phyloP scores from a whole-genome alignment of 306 rosid species.

The Ochetophila trinervis region DNA sequence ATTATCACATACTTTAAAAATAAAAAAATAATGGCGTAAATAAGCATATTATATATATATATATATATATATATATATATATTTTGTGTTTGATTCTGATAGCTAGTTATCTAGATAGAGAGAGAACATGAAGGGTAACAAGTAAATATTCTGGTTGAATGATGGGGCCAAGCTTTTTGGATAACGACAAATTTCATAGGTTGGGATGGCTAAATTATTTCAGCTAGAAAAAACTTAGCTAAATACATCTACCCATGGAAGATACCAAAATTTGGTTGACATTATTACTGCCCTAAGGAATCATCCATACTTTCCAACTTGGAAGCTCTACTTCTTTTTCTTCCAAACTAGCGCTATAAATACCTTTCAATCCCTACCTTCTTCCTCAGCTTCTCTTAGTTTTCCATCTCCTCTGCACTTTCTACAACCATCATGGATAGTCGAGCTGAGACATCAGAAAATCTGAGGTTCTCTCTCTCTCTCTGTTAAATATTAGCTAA shows the following conservation, averaged over 20 bases:
- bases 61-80: no score
- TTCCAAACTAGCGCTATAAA: slow-evolving; percentile 35
- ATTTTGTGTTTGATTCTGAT: no score
- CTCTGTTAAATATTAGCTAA: slow-evolving; percentile 2
- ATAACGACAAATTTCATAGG: slow-evolving; percentile 39
- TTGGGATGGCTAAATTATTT: not conserved
- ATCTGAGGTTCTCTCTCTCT: slow-evolving; percentile 52
- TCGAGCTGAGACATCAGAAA: slow-evolving; percentile 51
- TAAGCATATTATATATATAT: no score
- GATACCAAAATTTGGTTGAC: slow-evolving; percentile 9
- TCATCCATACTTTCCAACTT: slow-evolving; percentile 33
- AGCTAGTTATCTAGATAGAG: not conserved
- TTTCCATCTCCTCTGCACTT: not conserved
- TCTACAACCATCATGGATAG: slow-evolving; percentile 39
- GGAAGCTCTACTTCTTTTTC: slow-evolving; percentile 3
- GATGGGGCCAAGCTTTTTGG: slow-evolving; percentile 38
- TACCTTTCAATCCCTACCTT: slow-evolving; percentile 28
- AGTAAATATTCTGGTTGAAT: slow-evolving; percentile 27
- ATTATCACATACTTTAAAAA: no score
- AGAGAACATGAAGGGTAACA: not conserved
- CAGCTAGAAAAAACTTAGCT: not conserved
- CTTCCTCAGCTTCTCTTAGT: slow-evolving; percentile 20
- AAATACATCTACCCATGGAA: not conserved
- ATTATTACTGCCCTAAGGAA: slow-evolving; percentile 25
- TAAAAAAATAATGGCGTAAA: no score